A percentile compares a stretch with the other conserved stretches of the same genome.
Conservation (phyloP, 1,284 basidiomycete species). For the Microbotryomycetes sp. region DNA sequence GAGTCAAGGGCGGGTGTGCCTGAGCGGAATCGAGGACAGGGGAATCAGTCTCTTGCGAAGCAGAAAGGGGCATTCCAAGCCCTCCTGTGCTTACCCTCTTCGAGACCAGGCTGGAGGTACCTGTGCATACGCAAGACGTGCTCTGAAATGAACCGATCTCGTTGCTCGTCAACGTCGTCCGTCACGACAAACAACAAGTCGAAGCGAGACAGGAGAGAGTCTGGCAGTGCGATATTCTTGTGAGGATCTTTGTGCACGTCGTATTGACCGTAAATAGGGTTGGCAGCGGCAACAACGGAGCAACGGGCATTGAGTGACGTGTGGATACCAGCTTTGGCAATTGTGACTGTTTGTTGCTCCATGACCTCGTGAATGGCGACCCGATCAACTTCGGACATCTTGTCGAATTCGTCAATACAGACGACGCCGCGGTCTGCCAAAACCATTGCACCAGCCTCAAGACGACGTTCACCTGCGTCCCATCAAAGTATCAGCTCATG, state of each 20-base stretch:
- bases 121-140: constrained; percentile 97
- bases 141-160: constrained; percentile 92
- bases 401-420: constrained; percentile 99
- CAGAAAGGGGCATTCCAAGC: neutral
- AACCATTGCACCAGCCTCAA: constrained; percentile 99
- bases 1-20: constrained; percentile 73
- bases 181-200: constrained; percentile 97
- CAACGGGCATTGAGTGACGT: constrained; percentile 96
- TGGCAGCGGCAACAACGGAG: constrained; percentile 95
- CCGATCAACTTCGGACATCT: constrained; percentile 97
- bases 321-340: constrained; percentile 98
- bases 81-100: constrained; percentile 64
- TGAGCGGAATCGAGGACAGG: constrained; percentile 7
- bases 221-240: constrained; percentile 95
- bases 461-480: constrained; percentile 73
- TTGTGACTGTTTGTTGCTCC: constrained; percentile 95
- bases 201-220: constrained; percentile 97
- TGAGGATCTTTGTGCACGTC: constrained; percentile 99
- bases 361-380: constrained; percentile 99
- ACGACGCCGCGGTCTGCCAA: constrained; percentile 98
- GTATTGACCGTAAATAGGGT: constrained; percentile 98
- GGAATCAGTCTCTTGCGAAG: neutral
- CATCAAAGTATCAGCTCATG: neutral
- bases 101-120: constrained; percentile 89
- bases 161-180: constrained; percentile 91